Conservation (phyloP, 306 rosid genomes). For the Astragalus glycyphyllos region DNA sequence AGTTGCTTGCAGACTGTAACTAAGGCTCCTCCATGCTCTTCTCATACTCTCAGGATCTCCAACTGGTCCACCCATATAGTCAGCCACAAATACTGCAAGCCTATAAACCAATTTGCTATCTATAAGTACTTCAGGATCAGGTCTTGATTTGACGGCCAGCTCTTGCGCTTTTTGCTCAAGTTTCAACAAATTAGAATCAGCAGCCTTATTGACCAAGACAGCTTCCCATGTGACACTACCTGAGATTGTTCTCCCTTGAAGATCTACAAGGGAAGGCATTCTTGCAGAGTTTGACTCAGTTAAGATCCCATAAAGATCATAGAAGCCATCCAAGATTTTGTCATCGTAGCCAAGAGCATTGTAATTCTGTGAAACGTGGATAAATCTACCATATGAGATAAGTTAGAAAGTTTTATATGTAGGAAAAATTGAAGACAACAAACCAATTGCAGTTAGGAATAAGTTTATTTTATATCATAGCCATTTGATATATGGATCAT, state of each 20-base stretch:
- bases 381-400: slow-evolving; percentile 91
- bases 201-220: slow-evolving; percentile 82
- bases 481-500: slow-evolving; percentile 22
- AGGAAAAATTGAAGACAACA: slow-evolving; percentile 46
- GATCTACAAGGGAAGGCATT: slow-evolving; percentile 96
- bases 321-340: slow-evolving; percentile 95
- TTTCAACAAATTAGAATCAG: slow-evolving; percentile 82
- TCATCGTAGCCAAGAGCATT: slow-evolving; percentile 94
- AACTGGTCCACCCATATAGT: slow-evolving; percentile 96
- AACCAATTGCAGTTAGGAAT: slow-evolving; percentile 42
- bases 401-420: slow-evolving; percentile 65
- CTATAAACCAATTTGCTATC: slow-evolving; percentile 64
- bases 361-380: slow-evolving; percentile 97
- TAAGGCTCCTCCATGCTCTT: slow-evolving; percentile 83
- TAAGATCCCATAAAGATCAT: slow-evolving; percentile 86
- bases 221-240: slow-evolving; percentile 91
- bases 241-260: slow-evolving; percentile 82
- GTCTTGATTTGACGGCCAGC: slow-evolving; percentile 62
- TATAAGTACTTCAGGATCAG: slow-evolving; percentile 57
- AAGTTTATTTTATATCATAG: slow-evolving; percentile 24
- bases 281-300: slow-evolving; percentile 61
- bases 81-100: slow-evolving; percentile 89
- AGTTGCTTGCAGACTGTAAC: slow-evolving; percentile 76
- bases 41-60: slow-evolving; percentile 74
- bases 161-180: slow-evolving; percentile 81